Evolutionary conservation across 225 moss, liverwort and hornwort species (phyloP), one percentile per base, ranked within the genome.

Genomic region (Physcomitrellopsis africana): DNA sequence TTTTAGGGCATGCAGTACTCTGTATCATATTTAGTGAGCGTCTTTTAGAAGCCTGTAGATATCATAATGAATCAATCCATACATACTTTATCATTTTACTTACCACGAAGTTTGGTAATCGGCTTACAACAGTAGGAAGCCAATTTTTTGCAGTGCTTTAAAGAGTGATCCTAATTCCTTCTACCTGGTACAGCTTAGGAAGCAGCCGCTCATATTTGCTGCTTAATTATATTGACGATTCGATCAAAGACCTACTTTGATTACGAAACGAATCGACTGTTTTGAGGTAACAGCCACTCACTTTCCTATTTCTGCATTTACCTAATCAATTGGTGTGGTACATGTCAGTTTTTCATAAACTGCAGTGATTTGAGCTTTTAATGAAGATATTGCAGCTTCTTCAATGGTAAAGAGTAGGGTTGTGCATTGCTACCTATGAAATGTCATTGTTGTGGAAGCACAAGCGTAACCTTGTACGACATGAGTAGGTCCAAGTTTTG

Each of bases 11-110:
- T 69, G 69, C 42, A 54, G 45, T 55, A 55, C 46, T 45, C 48
- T 77, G 70, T 77, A 65, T 45, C 15, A 66, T 66, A 42, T 59
- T 19, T 26, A 59, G 58, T 20, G 42, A 66, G 65, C 57, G 56
- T 65, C 58, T 59, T n/a, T 14, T 65, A 65, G 58, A 55, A 32
- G 55, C 41, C 23, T 65, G 64, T 77, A 71, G 62, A 65, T 58
- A 72, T 41, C 23, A 51, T 48, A 57, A 65, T 37, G 63, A 48
- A 49, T 37, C 37, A 58, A 19, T 23, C 16, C 20, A 18, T 77
- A 56, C 20, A 18, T 77, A 56, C 46, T 10, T 63, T 64, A 68
- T 60, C 51, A 58, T 60, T 68, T 4, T 48, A 59, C 11, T 47
- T 27, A 48, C 64, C 20, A 22, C 65, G 57, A 4, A 51, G 32